Conservation (phyloP, 495 filamentous ascomycete genomes). For the Lentithecium fluviatile region DNA sequence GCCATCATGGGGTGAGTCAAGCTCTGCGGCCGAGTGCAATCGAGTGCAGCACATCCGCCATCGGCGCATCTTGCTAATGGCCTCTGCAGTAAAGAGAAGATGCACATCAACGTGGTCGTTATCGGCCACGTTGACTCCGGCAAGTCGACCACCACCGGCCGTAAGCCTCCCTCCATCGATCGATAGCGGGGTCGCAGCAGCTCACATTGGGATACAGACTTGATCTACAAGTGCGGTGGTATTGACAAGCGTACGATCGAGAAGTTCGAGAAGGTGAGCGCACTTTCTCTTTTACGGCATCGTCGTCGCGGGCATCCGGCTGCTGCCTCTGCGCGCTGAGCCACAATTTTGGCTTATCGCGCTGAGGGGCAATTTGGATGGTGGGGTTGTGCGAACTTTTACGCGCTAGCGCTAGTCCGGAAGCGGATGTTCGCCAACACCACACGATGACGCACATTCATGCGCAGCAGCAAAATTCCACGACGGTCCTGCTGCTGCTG, state of each 20-base stretch:
- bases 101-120: constrained; percentile 96
- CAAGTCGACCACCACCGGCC: constrained; percentile 93
- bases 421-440: constrained; percentile 20
- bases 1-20: constrained; percentile 26
- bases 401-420: constrained; percentile 32
- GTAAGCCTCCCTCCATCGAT: constrained; percentile 47
- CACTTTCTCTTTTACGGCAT: constrained; percentile 25
- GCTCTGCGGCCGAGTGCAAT: constrained; percentile 3
- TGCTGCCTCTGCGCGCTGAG: constrained; percentile 9
- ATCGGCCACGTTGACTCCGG: constrained; percentile 99
- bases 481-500: background rate
- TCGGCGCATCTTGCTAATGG: constrained; percentile 23
- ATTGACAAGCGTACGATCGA: constrained; percentile 99
- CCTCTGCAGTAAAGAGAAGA: constrained; percentile 73
- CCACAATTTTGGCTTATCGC: constrained; percentile 37
- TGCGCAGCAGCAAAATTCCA: background rate
- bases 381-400: constrained; percentile 39
- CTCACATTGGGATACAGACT: constrained; percentile 56
- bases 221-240: constrained; percentile 99
- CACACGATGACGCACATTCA: constrained; percentile 28
- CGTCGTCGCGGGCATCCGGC: background rate
- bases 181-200: constrained; percentile 19
- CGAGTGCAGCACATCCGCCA: constrained; percentile 1
- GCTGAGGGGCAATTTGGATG: constrained; percentile 36
- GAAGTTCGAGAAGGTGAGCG: constrained; percentile 99